phyloP scores from a whole-genome alignment of 352 stramenopile genomes.

The Phytophthora aleatoria region DNA sequence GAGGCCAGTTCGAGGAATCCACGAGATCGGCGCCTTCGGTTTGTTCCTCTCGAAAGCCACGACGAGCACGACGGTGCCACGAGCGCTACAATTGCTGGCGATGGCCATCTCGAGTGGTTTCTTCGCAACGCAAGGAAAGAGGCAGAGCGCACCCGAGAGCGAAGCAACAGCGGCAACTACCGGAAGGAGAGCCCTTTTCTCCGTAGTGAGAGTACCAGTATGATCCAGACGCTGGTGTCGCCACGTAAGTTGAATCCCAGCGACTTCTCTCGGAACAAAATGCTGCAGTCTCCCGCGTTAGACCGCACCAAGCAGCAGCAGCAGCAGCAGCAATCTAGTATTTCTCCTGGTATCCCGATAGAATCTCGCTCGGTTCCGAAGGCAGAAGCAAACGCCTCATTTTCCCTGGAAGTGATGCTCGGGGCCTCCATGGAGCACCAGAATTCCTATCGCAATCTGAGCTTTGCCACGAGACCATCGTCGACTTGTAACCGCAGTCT shows the following conservation, averaged over 20 bases:
- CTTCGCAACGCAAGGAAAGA: conserved; percentile 31
- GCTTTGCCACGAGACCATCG: conserved; percentile 5
- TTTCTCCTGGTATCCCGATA: conserved; percentile 20
- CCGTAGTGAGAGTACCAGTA: conserved; percentile 34
- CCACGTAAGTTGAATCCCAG: conserved; percentile 36
- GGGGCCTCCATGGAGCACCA: conserved; percentile 26
- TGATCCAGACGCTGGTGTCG: conserved; percentile 47
- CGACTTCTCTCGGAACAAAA: conserved; percentile 12
- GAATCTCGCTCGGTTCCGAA: conserved; percentile 18
- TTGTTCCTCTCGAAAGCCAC: conserved; percentile 25
- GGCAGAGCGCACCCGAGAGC: conserved; percentile 18
- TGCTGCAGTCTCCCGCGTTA: neutral
- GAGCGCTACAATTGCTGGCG: conserved; percentile 36
- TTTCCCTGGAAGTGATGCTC: conserved; percentile 31
- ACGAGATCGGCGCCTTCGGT: conserved; percentile 24
- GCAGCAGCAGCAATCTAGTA: neutral
- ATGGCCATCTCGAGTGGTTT: conserved; percentile 37
- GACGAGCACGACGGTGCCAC: conserved; percentile 25
- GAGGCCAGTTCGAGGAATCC: conserved; percentile 5
- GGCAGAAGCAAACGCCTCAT: conserved; percentile 14
- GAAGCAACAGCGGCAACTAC: conserved; percentile 31
- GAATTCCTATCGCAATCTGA: conserved; percentile 15
- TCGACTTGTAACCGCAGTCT: conserved; percentile 10
- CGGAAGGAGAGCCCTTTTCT: conserved; percentile 25
- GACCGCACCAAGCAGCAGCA: conserved; percentile 16